Evolutionary conservation across 2,329 filamentous ascomycete genomes (phyloP).

Genomic region (Scortechinia acanthostroma): DNA sequence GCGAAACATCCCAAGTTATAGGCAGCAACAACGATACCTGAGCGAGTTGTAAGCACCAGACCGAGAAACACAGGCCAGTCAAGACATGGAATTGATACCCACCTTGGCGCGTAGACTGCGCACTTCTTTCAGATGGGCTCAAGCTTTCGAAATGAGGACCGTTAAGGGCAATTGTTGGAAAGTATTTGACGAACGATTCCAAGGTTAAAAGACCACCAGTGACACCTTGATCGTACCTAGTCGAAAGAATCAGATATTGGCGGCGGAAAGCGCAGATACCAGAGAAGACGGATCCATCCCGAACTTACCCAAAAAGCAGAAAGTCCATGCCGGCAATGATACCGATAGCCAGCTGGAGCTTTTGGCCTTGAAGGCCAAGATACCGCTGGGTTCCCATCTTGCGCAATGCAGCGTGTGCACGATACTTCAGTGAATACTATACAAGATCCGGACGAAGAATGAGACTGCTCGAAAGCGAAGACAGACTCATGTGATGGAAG

Average conservation of each 20-base stretch:
- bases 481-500: too few species aligned
- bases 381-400: conserved; percentile 11
- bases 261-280: too few species aligned
- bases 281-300: too few species aligned
- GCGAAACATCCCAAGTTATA: conserved; percentile 54
- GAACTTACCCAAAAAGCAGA: conserved; percentile 27
- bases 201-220: conserved; percentile 72
- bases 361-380: conserved; percentile 27
- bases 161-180: conserved; percentile 43
- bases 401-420: too few species aligned
- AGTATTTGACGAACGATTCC: conserved; percentile 44
- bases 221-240: conserved; percentile 62
- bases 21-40: conserved; percentile 41
- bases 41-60: too few species aligned
- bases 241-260: too few species aligned
- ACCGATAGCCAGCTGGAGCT: conserved; percentile 29
- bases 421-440: too few species aligned
- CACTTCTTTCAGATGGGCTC: conserved; percentile 19
- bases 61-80: not conserved
- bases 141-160: conserved; percentile 18
- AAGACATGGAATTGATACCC: conserved; percentile 11
- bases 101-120: conserved; percentile 40
- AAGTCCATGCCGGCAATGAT: conserved; percentile 31
- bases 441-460: too few species aligned
- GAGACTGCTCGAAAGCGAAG: too few species aligned